Conservation (phyloP, 2,329 filamentous ascomycete species). For the Bipolaris bicolor region DNA sequence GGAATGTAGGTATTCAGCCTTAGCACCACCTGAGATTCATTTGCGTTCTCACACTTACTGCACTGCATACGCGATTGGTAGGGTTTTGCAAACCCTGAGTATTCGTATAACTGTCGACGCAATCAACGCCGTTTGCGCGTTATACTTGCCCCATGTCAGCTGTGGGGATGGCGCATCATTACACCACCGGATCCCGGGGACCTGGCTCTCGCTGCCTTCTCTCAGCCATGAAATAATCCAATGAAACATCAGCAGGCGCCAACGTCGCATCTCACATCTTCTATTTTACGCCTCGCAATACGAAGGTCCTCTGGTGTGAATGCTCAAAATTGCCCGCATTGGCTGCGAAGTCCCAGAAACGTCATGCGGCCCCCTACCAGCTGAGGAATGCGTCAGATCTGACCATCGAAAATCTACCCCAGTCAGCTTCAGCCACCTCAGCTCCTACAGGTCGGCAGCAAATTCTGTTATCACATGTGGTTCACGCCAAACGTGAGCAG, state of each 20-base stretch:
- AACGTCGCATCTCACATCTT: background rate
- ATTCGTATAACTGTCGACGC: background rate
- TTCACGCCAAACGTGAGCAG: conserved; percentile 6
- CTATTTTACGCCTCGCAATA: background rate
- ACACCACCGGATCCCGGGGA: background rate
- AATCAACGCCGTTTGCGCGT: background rate
- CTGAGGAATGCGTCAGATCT: conserved; percentile 16
- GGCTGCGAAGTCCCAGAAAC: background rate
- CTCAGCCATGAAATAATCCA: background rate
- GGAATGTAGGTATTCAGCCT: background rate
- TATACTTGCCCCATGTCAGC: background rate
- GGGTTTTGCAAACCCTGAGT: background rate
- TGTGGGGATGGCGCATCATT: background rate
- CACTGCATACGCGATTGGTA: background rate
- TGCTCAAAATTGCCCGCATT: background rate
- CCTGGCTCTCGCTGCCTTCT: background rate
- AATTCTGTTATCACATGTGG: conserved; percentile 8
- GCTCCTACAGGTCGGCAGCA: background rate
- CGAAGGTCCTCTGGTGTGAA: background rate
- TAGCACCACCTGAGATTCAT: background rate
- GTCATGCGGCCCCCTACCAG: conserved; percentile 2
- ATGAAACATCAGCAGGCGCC: background rate
- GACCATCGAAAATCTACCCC: background rate
- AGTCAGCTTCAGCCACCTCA: background rate
- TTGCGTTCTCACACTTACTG: background rate